Percentiles rank a stretch among this genome's conserved stretches.
Conservation (phyloP, 306 rosid genomes). For the Cicer arietinum region DNA sequence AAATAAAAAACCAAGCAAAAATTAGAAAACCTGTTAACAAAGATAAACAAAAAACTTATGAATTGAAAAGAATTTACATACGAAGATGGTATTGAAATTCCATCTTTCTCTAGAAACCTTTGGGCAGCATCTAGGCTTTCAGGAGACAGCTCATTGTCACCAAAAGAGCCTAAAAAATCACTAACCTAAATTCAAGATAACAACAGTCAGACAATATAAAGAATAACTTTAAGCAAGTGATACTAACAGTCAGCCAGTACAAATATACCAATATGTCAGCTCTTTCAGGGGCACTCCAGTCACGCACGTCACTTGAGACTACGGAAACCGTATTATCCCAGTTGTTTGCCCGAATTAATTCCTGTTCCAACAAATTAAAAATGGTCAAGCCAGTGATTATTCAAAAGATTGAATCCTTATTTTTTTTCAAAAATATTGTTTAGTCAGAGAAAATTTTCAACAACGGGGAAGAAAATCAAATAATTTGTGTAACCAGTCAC, state of each 20-base stretch:
- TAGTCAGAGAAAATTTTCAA: neutral
- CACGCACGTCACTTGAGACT: slow-evolving; percentile 74
- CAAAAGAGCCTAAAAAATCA: slow-evolving; percentile 76
- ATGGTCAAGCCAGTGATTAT: neutral
- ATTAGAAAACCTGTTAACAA: neutral
- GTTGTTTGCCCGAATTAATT: slow-evolving; percentile 65
- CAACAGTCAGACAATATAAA: slow-evolving; percentile 9
- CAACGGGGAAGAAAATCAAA: neutral
- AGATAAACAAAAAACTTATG: neutral
- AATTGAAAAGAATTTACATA: slow-evolving; percentile 42
- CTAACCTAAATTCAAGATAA: slow-evolving; percentile 25
- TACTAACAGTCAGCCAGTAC: neutral
- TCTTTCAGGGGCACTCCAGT: slow-evolving; percentile 81
- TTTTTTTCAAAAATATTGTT: neutral
- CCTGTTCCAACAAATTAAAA: slow-evolving; percentile 58
- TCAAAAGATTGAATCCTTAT: slow-evolving; percentile 6
- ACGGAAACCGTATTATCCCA: slow-evolving; percentile 70
- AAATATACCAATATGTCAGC: slow-evolving; percentile 85
- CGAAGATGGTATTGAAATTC: slow-evolving; percentile 48
- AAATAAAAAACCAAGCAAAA: neutral
- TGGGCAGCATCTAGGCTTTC: slow-evolving; percentile 92
- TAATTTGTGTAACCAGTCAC: neutral
- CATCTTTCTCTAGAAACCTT: slow-evolving; percentile 68
- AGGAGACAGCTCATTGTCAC: slow-evolving; percentile 87
- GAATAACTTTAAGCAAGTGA: neutral